Evolutionary conservation across 2,329 filamentous ascomycete species (phyloP), one percentile per base, ranked within the genome.

Genomic region (Verticillium albo-atrum): DNA sequence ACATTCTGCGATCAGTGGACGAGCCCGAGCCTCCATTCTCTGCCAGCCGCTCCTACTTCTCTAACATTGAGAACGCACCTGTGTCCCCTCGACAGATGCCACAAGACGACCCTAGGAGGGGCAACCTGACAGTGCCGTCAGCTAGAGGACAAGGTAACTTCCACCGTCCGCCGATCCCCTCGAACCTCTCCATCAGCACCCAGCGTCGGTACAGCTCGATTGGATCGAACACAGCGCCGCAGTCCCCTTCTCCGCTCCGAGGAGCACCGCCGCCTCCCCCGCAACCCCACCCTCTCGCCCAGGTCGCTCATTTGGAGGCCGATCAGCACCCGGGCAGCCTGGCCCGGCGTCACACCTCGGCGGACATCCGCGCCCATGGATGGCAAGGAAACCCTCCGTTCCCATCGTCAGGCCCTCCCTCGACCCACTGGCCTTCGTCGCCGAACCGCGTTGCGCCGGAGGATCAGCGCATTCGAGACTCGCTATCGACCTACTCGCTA

Each of bases 311-410:
- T 10, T 50, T 20, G 20, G 42, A 50, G 42, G 10, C 85, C 32
- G 81, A 87, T 66, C 81, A 83, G 27, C 83, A 86, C 34, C 86
- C 88, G 35, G 83, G 86, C 59, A 92, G 87, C 67, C 80, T 97
- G 54, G 85, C 87, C 52, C 88, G 94, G 63, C 86, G 94, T 62
- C 95, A 99, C 75, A 99, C 95, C 2, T 94, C 93, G 42, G 95
- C 95, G 60, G 95, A 99, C 71, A 98, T 99, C 66, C 89, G 95
- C 57, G 89, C 93, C 67, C 89, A 92, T 70, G 91, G 89, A 37
- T 94, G 90, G 87, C 88, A 87, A 63, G 81, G 80, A 7, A 28
- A 37, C 6, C 61, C 58, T 10, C 47, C 58, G 88, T 12, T 90
- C 69, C 37, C 61, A 87, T 69, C 80, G 83, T 87, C 88, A 3